Base-by-base conservation (phyloP, 2,329 filamentous ascomycete species). In the Tolypocladium nubicola region DNA sequence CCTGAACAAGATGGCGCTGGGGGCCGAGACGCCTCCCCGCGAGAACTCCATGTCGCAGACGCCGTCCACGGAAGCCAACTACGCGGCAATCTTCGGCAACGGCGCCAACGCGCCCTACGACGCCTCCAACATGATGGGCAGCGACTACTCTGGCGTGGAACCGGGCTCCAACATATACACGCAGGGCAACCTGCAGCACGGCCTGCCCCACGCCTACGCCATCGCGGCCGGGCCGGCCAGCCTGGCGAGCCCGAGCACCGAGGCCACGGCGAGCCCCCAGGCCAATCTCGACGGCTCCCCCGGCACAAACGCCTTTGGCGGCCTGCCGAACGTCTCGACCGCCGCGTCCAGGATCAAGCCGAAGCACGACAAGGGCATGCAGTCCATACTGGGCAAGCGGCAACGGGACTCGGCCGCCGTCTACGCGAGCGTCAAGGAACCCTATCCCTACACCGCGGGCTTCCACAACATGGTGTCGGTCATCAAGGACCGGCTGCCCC, bases 391-490 rank as follows among this genome's bases (percentile, higher is more conserved):
- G n/a, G 76, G 78, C 49, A 86, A 85, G 68, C 77, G 83, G 30
- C 76, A 79, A 56, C 78, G 83, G 43, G 90, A 97, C 67, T 88
- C 92, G 6, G 92, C 90, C 0, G 82, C 84, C 53, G 90, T 97
- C 57, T 99, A 97, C 71, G 86, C 92, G 61, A 88, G 84, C 45
- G 90, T 99, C 66, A 91, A 88, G 60, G 87, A 94, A 66, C 92
- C 94, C 5, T 97, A 97, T 68, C 86, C 89, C 11, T 97, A 97
- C 67, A 91, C 92, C 1, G 83, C 84, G 49, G 90, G 90, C 23
- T 97, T 96, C 70, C 94, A 99, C 72, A 88, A 87, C 62, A 82
- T 97, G 61, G 90, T 91, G 49, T 85, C 85, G 10, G 86, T 92
- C 61, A 79, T 97, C 40, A 84, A 90, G 68, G 84, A 84, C 54